Conservation (phyloP, 1,284 basidiomycete species). For the Schizopora paradoxa region DNA sequence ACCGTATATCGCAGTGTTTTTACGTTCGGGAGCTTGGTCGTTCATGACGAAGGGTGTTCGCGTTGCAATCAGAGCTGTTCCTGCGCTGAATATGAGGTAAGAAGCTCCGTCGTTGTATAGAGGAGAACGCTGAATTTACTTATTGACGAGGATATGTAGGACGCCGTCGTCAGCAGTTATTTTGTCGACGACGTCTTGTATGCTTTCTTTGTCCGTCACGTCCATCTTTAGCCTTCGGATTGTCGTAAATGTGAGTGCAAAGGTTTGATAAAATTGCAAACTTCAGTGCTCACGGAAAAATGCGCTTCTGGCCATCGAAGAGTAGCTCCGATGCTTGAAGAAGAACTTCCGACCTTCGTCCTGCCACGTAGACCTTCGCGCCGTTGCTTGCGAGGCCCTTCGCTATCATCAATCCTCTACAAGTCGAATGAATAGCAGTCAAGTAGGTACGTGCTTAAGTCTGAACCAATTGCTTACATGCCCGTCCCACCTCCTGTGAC, state of each 20-base stretch:
- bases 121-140: slow-evolving; percentile 50
- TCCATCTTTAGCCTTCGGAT: slow-evolving; percentile 59
- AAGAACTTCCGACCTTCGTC: slow-evolving; percentile 27
- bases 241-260: slow-evolving; percentile 6
- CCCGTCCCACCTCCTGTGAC: slow-evolving; percentile 33
- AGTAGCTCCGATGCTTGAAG: slow-evolving; percentile 20
- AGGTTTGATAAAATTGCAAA: too few relatives aligned
- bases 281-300: neutral
- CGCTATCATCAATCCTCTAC: slow-evolving; percentile 36
- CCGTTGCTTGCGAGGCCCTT: slow-evolving; percentile 37
- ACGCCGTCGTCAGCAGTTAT: slow-evolving; percentile 47
- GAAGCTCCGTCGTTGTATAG: too few relatives aligned
- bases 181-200: slow-evolving; percentile 45
- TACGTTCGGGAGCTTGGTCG: too few relatives aligned
- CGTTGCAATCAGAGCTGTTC: slow-evolving; percentile 12
- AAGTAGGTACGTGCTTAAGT: neutral
- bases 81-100: neutral
- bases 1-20: too few relatives aligned
- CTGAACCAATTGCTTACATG: slow-evolving; percentile 21
- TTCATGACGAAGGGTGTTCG: too few relatives aligned
- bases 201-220: slow-evolving; percentile 63
- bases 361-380: slow-evolving; percentile 40
- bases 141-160: slow-evolving; percentile 75
- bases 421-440: neutral
- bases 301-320: slow-evolving; percentile 3